Evolutionary conservation across 768 basidiomycete species (phyloP), one percentile per base, ranked within the genome.

Genomic region (Strobilomyces confusus): DNA sequence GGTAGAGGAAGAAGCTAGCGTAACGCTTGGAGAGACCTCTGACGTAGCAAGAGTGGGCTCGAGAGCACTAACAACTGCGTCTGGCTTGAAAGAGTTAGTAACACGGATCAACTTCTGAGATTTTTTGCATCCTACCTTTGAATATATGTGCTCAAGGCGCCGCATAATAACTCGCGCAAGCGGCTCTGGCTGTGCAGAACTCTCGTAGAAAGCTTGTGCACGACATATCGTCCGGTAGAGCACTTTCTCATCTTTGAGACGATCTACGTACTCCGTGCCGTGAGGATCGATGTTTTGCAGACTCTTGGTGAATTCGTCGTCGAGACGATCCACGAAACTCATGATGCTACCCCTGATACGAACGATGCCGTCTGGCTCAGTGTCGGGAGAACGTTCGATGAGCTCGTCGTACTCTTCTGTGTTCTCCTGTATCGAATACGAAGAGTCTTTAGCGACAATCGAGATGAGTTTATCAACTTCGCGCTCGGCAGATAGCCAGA

Each of bases 241-340:
- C 15, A 86, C 85, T 65, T 93, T 92, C 75, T 98, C 98, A 66
- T 98, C 94, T 72, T 93, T 93, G 52, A 99, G 76, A 44, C 97
- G 82, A 66, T 98, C 97, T 41, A 99, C 89, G 66, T 99, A 99
- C 70, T 99, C 97, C n/a, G 90, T 92, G 2, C 97, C 94, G 67
- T 99, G 97, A 9, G 97, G 95, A 64, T 99, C 97, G 58, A 97
- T 93, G 65, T 98, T 93, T 80, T 98, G 97, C 32, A 99, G 73
- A 63, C 92, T 94, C 66, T 90, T 90, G 41, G 94, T 98, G 69
- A 99, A 99, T 73, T 99, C 97, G 62, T 98, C 97, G 68, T 98
- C 97, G 44, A 99, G 73, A 49, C 95, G 86, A 69, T 99, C 97
- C 44, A 99, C 82, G 61, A 97, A 92, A 66, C 91, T 92, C 71